These are phyloP conservation scores for Reutealis trisperma DNA, from an alignment of 345 rosid species.

Conservation along the genomic window DNA sequence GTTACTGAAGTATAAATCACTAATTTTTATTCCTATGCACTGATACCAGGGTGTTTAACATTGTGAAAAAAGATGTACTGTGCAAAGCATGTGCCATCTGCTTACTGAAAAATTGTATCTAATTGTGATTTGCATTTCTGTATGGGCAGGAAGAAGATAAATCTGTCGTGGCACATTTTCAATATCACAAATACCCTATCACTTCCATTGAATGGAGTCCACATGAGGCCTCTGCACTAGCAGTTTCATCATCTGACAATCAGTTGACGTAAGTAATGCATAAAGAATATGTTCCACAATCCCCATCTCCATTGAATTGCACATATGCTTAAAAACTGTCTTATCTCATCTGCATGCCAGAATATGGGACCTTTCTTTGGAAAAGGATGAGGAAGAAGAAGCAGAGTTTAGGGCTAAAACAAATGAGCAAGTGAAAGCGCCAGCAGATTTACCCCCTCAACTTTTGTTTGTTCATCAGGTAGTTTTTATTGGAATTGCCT, in stretches of 20 bases:
- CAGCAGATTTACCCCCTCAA: slow-evolving; percentile 86
- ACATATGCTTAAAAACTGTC: not conserved
- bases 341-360: slow-evolving; percentile 36
- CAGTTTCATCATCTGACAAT: slow-evolving; percentile 85
- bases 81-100: not conserved
- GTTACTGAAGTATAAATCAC: no score
- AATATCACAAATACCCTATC: slow-evolving; percentile 78
- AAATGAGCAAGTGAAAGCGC: slow-evolving; percentile 77
- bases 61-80: not conserved
- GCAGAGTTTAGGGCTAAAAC: slow-evolving; percentile 88
- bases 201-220: slow-evolving; percentile 98
- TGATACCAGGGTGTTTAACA: not conserved
- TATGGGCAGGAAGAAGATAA: slow-evolving; percentile 58
- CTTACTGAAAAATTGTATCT: not conserved
- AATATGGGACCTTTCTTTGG: slow-evolving; percentile 96
- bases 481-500: slow-evolving; percentile 8
- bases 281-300: not conserved
- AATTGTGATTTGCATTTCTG: not conserved
- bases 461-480: slow-evolving; percentile 98
- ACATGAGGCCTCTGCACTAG: slow-evolving; percentile 80
- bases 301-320: not conserved
- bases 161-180: slow-evolving; percentile 82
- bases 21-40: not conserved
- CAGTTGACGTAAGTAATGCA: slow-evolving; percentile 71
- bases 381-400: slow-evolving; percentile 95